A percentile compares a stretch with the other conserved stretches of the same genome.
Evolutionary conservation across 139 green algal genomes (phyloP).

Genomic region (Raphidocelis subcapitata): DNA sequence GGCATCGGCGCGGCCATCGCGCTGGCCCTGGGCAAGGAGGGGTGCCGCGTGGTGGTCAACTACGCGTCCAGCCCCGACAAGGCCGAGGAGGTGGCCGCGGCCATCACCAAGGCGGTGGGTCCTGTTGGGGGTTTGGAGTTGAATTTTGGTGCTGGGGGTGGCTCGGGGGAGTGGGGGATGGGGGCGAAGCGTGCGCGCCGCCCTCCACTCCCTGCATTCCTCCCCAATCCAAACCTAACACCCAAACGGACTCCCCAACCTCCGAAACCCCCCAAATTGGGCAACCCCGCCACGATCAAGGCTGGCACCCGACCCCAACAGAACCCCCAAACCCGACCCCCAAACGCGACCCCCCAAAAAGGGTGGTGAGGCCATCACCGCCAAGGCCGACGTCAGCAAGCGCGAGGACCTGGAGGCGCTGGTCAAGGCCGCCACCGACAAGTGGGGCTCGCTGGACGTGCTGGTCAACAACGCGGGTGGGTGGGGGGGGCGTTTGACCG

Average conservation of each 20-base stretch:
- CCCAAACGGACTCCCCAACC: too few relatives aligned
- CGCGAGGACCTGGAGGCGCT: slow-evolving; percentile 70
- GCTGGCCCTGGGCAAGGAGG: slow-evolving; percentile 71
- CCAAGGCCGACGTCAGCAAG: slow-evolving; percentile 74
- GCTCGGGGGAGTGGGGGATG: too few relatives aligned
- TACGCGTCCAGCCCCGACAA: slow-evolving; percentile 69
- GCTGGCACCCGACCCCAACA: too few relatives aligned
- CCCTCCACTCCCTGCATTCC: too few relatives aligned
- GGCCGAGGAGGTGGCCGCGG: slow-evolving; percentile 83
- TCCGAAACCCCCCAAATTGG: too few relatives aligned
- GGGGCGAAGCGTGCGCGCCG: too few relatives aligned
- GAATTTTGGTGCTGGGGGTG: too few relatives aligned
- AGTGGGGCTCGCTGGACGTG: slow-evolving; percentile 94
- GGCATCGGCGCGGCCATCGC: slow-evolving; percentile 94
- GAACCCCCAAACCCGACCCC: too few relatives aligned
- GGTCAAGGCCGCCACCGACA: slow-evolving; percentile 71
- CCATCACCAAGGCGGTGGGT: slow-evolving; percentile 30
- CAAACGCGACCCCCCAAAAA: not conserved
- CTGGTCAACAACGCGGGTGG: slow-evolving; percentile 98
- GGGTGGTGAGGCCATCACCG: slow-evolving; percentile 80
- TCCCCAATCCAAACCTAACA: too few relatives aligned
- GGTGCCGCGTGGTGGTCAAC: slow-evolving; percentile 82
- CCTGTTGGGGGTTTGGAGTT: too few relatives aligned
- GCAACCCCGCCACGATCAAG: too few relatives aligned
- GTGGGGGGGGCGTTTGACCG: not conserved